phyloP scores from a whole-genome alignment of 345 rosid genomes.

The Euphorbia pulcherrima region DNA sequence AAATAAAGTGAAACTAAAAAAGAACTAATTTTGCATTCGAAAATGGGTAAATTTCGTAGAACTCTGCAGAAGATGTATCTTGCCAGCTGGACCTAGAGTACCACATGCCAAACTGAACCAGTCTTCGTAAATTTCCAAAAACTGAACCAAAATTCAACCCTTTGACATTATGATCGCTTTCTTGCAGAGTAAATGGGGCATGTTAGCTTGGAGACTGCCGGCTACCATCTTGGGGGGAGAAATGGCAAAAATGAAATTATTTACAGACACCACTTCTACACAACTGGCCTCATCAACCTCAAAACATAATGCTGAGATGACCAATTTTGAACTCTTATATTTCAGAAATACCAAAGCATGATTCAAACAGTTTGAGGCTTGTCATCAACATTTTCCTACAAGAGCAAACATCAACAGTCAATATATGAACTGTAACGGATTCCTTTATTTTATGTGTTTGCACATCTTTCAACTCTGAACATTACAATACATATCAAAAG shows the following conservation, averaged over 20 bases:
- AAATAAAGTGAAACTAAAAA: background rate
- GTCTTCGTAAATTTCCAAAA: background rate
- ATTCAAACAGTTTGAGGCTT: constrained; percentile 28
- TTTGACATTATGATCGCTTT: background rate
- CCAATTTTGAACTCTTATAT: constrained; percentile 2
- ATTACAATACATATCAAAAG: background rate
- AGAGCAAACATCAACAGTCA: constrained; percentile 4
- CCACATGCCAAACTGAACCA: background rate
- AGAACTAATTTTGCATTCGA: constrained; percentile 27
- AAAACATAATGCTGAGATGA: constrained; percentile 1
- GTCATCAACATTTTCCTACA: constrained; percentile 40
- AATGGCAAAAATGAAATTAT: constrained; percentile 15
- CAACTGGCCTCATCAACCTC: constrained; percentile 16
- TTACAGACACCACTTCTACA: constrained; percentile 27
- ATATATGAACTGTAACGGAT: constrained; percentile 7
- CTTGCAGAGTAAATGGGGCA: constrained; percentile 5
- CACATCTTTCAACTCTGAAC: background rate
- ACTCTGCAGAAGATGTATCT: background rate
- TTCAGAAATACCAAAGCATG: constrained; percentile 1
- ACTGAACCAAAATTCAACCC: background rate
- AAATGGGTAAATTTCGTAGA: constrained; percentile 29
- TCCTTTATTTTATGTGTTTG: too few relatives aligned
- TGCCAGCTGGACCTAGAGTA: background rate
- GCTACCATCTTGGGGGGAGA: constrained; percentile 9
- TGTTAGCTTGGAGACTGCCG: constrained; percentile 7